phyloP scores from a whole-genome alignment of 352 stramenopile genomes.

The Phytophthora europaea region DNA sequence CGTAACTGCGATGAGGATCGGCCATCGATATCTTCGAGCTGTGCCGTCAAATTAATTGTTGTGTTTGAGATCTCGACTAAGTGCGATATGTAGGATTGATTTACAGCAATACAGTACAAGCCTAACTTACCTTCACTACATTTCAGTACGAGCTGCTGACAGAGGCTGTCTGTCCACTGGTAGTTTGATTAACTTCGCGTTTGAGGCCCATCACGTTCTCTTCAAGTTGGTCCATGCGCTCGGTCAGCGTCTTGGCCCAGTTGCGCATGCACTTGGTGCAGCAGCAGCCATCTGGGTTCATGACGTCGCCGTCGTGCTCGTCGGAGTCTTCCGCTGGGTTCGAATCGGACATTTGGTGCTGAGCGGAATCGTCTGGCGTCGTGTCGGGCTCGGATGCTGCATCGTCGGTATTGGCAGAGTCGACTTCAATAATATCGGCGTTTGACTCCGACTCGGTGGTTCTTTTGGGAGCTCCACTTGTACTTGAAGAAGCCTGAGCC shows the following conservation, averaged over 20 bases:
- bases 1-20: conserved; percentile 21
- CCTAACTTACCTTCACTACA: no score
- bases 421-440: conserved; percentile 4
- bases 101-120: neutral
- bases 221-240: conserved; percentile 45
- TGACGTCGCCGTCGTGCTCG: conserved; percentile 36
- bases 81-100: conserved; percentile 16
- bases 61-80: conserved; percentile 15
- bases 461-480: neutral
- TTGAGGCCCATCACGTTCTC: conserved; percentile 31
- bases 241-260: conserved; percentile 35
- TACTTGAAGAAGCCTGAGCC: neutral
- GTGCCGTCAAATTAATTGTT: neutral
- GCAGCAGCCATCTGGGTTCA: conserved; percentile 37
- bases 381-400: conserved; percentile 14
- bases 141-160: neutral
- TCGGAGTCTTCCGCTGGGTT: conserved; percentile 3
- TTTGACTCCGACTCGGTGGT: neutral
- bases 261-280: conserved; percentile 43
- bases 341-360: conserved; percentile 10
- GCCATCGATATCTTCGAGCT: conserved; percentile 10
- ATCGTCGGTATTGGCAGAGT: conserved; percentile 6
- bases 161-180: neutral
- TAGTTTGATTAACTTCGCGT: conserved; percentile 11
- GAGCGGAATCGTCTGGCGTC: neutral